phyloP scores from a whole-genome alignment of 495 filamentous ascomycete genomes.

The Tuber brumale region DNA sequence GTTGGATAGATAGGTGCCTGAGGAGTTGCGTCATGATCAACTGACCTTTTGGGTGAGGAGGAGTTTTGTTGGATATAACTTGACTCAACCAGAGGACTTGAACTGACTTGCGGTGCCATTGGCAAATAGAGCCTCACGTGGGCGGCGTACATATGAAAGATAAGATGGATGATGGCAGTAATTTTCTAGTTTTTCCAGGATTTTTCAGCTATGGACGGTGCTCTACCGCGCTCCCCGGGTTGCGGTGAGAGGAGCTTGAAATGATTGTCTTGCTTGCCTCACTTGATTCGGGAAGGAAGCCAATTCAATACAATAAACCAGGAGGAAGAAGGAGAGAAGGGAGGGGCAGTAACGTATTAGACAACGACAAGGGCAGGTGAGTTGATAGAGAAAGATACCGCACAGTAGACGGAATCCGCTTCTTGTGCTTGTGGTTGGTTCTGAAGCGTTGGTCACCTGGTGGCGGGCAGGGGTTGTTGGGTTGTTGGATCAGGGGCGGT shows the following conservation, averaged over 20 bases:
- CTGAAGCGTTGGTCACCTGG: neutral
- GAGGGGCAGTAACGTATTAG: neutral
- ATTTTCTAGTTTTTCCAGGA: neutral
- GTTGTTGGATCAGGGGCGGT: neutral
- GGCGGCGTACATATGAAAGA: neutral
- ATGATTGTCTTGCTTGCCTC: neutral
- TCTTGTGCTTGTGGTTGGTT: neutral
- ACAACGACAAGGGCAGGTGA: neutral
- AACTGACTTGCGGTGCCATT: neutral
- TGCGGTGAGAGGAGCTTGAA: neutral
- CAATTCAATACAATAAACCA: neutral
- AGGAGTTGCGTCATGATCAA: neutral
- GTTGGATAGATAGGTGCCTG: neutral
- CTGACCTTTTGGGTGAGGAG: neutral
- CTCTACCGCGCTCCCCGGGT: neutral
- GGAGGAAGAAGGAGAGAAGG: neutral
- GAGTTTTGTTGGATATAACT: neutral
- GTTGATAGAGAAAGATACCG: neutral
- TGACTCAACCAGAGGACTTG: neutral
- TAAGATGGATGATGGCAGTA: neutral
- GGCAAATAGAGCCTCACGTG: neutral
- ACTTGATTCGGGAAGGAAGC: neutral
- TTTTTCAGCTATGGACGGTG: neutral
- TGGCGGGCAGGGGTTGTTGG: neutral
- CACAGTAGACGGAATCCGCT: neutral